phyloP scores from a whole-genome alignment of 2,329 filamentous ascomycete genomes.

The Furcasterigmium sp. region DNA sequence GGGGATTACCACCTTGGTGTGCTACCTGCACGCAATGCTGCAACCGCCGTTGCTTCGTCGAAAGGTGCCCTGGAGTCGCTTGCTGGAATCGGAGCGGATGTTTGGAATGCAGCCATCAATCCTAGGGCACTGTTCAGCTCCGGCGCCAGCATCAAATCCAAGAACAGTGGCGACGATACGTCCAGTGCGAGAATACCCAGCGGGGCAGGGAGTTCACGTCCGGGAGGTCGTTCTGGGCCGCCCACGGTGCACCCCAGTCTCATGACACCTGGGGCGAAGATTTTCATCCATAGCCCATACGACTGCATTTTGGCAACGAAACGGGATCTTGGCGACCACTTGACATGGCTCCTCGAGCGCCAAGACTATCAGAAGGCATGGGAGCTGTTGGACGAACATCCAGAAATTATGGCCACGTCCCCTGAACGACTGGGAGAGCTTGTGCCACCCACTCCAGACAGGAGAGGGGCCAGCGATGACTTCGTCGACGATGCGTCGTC shows the following conservation, averaged over 20 bases:
- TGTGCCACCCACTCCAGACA: constrained; percentile 34
- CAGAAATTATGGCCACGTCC: constrained; percentile 56
- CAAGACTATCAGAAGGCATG: constrained; percentile 80
- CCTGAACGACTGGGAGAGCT: constrained; percentile 33
- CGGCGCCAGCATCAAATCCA: constrained; percentile 67
- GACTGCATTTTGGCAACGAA: constrained; percentile 93
- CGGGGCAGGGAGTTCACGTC: constrained; percentile 15
- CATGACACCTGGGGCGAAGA: constrained; percentile 56
- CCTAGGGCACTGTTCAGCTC: constrained; percentile 84
- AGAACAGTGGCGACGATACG: constrained; percentile 53
- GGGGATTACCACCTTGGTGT: constrained; percentile 90
- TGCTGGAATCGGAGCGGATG: constrained; percentile 64
- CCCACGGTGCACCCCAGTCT: constrained; percentile 48
- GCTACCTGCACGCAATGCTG: constrained; percentile 67
- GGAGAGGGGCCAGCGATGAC: constrained; percentile 34
- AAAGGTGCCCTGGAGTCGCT: constrained; percentile 73
- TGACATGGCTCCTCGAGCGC: constrained; percentile 79
- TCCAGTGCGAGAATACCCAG: constrained; percentile 43
- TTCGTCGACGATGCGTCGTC: constrained; percentile 70
- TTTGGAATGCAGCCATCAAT: constrained; percentile 90
- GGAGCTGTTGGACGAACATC: constrained; percentile 83
- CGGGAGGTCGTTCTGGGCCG: constrained; percentile 16
- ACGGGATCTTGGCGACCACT: constrained; percentile 77
- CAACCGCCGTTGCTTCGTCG: constrained; percentile 57
- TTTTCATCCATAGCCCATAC: constrained; percentile 95